A percentile compares a stretch with the other conserved stretches of the same genome.
phyloP scores from a whole-genome alignment of 2,329 filamentous ascomycete species.

The Hypoxylon sp. region DNA sequence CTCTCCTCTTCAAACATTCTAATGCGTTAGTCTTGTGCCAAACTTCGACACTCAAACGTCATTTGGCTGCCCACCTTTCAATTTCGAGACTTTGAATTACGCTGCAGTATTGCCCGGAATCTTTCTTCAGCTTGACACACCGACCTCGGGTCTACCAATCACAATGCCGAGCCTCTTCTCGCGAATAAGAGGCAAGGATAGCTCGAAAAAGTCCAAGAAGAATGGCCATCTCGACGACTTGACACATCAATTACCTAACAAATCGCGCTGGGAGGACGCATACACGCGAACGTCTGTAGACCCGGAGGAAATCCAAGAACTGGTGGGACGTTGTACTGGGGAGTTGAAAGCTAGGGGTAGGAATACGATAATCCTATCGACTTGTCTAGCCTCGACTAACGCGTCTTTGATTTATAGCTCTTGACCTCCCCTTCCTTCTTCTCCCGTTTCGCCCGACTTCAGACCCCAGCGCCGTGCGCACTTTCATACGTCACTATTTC shows the following conservation, averaged over 20 bases:
- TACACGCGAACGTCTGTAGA: conserved; percentile 86
- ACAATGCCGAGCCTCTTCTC: conserved; percentile 71
- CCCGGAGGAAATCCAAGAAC: conserved; percentile 89
- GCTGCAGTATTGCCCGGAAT: conserved; percentile 27
- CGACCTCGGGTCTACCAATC: conserved; percentile 38
- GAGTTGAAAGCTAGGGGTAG: conserved; percentile 96
- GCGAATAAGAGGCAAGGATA: conserved; percentile 81
- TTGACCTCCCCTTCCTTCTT: conserved; percentile 91
- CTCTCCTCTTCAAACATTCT: conserved; percentile 34
- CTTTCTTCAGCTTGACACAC: conserved; percentile 25
- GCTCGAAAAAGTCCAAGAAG: conserved; percentile 74
- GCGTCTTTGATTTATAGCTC: conserved; percentile 63
- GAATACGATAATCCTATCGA: conserved; percentile 47
- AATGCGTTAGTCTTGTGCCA: conserved; percentile 37
- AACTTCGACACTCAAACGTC: conserved; percentile 27
- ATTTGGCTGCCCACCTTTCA: conserved; percentile 29
- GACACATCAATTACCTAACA: conserved; percentile 67
- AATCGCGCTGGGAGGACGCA: conserved; percentile 87
- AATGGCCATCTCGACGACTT: conserved; percentile 64
- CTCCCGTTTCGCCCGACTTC: conserved; percentile 94
- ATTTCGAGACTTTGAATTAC: conserved; percentile 30
- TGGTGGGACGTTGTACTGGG: conserved; percentile 84
- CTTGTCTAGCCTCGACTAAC: conserved; percentile 22
- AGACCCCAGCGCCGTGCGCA: conserved; percentile 90
- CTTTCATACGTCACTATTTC: conserved; percentile 94